Evolutionary conservation across 495 filamentous ascomycete species (phyloP), one percentile per base, ranked within the genome.

Genomic region (Penicillium alfredii): DNA sequence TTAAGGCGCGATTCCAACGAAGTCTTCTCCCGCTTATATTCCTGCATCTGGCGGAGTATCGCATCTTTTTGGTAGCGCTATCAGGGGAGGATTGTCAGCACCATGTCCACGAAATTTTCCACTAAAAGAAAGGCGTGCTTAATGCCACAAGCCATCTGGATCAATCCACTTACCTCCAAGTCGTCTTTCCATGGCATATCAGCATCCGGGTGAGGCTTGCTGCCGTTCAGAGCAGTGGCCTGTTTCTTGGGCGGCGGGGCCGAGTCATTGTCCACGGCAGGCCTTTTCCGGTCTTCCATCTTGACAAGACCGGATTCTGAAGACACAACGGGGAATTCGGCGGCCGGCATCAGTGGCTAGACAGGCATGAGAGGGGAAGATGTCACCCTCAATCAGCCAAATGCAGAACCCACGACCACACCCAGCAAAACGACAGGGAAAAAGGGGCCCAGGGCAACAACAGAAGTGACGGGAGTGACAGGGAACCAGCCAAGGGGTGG

Each of bases 241-340:
- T 90, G 86, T 59, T 86, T 81, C 74, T 94, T 95, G 53, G 73
- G 77, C 6, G 87, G 86, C 26, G 88, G 88, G 39, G 81, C 84
- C 44, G 79, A 69, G 32, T 90, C 84, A 62, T 89, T 87, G 55
- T 76, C 56, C 36, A 77, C 68, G 45, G 86, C 82, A 49, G 86
- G 81, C 77, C 88, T 78, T 73, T 94, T 95, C 78, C 88, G 86
- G 72, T 94, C 87, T 72, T 95, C 88, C 88, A 94, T 94, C 76
- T 88, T 94, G 76, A 81, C 71, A 63, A 79, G 73, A 72, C 66
- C 75, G 68, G 77, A 66, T 56, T 80, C 69, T 68, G 77, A 74
- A 73, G 84, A 75, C 71, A 71, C 65, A 65, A 81, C 72, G 62
- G 80, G 72, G 59, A 73, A 69, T 67, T 84, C 81, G 63, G 80